These are phyloP conservation scores for Colletotrichum horii DNA, from an alignment of 2,329 filamentous ascomycete genomes.

Conservation along the genomic window DNA sequence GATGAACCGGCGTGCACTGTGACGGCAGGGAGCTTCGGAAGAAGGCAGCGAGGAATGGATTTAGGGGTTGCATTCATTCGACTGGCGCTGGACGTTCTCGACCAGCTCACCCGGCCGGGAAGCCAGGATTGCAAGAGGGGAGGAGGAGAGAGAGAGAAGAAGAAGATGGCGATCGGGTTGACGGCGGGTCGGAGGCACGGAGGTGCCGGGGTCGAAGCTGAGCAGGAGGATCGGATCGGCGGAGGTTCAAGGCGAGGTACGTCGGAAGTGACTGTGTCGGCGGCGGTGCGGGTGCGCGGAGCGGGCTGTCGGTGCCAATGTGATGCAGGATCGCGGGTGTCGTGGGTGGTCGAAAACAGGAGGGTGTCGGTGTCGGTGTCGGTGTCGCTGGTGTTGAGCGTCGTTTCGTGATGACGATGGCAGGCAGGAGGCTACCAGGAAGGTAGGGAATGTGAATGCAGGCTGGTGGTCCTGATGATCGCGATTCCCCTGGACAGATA, in stretches of 20 bases:
- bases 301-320: not conserved
- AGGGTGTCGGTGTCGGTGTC: not conserved
- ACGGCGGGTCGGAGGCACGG: not conserved
- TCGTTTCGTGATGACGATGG: not conserved
- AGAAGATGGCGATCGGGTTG: not conserved
- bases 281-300: not conserved
- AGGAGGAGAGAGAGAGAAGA: not conserved
- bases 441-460: no score
- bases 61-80: constrained; percentile 86
- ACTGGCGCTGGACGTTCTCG: constrained; percentile 19
- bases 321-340: not conserved
- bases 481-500: constrained; percentile 19
- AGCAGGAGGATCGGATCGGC: not conserved
- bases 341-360: not conserved
- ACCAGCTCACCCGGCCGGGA: constrained; percentile 22
- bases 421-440: not conserved
- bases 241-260: not conserved
- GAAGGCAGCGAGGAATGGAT: constrained; percentile 98
- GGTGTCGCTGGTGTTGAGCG: not conserved
- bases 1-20: constrained; percentile 90
- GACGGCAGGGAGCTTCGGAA: constrained; percentile 92
- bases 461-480: not conserved
- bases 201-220: constrained; percentile 1
- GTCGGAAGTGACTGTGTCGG: not conserved
- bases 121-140: constrained; percentile 20